phyloP scores from a whole-genome alignment of 306 rosid genomes.

The Casuarina glauca region DNA sequence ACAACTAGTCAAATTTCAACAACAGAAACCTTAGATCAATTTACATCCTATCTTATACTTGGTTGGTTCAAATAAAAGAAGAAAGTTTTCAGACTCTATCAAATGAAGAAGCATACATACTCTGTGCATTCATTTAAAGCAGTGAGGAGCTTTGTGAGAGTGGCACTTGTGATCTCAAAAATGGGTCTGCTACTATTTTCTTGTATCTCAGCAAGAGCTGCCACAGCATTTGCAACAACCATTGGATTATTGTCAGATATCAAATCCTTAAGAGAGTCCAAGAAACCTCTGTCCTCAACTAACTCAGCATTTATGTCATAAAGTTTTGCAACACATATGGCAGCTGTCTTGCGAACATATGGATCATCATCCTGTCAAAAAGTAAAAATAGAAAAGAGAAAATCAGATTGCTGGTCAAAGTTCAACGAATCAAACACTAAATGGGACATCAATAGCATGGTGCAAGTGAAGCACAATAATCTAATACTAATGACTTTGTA shows the following conservation, averaged over 20 bases:
- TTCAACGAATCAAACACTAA: conserved; percentile 17
- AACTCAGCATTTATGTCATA: conserved; percentile 95
- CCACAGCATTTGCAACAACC: conserved; percentile 99
- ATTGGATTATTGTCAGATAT: conserved; percentile 97
- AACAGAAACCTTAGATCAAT: not conserved
- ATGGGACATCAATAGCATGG: not conserved
- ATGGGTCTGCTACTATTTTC: conserved; percentile 82
- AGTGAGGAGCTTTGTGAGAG: conserved; percentile 91
- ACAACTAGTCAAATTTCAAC: not conserved
- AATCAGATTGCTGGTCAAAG: conserved; percentile 4
- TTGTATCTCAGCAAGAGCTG: conserved; percentile 96
- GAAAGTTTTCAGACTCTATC: not conserved
- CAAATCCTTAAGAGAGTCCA: conserved; percentile 93
- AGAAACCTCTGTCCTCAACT: conserved; percentile 95
- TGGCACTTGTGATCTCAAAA: conserved; percentile 85
- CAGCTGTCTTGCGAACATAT: conserved; percentile 98
- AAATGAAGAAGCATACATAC: conserved; percentile 46
- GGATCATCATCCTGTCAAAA: conserved; percentile 94
- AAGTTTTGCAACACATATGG: conserved; percentile 97
- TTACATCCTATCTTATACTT: not conserved
- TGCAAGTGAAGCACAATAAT: not conserved
- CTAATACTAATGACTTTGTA: not conserved
- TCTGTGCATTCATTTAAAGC: conserved; percentile 99
- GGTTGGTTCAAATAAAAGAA: not conserved
- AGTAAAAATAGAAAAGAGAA: conserved; percentile 12